Evolutionary conservation across 1,139 yeast genomes (phyloP).

Genomic region (Neolecta irregularis): DNA sequence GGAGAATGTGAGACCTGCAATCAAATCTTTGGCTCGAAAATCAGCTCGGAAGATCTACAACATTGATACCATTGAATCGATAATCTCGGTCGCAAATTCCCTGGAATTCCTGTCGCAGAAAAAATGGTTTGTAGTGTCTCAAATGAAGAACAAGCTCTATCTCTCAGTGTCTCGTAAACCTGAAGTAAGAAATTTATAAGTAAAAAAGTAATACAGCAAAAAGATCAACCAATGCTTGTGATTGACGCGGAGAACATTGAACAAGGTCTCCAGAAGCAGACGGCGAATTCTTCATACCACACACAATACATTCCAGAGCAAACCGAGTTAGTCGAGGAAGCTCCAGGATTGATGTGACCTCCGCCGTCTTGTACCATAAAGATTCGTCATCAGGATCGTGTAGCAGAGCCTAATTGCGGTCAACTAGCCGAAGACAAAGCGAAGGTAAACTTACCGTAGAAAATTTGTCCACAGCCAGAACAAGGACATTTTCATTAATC

Average conservation of each 20-base stretch:
- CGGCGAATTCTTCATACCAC: slow-evolving; percentile 3
- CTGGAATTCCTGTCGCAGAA: too few relatives aligned
- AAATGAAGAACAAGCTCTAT: too few relatives aligned
- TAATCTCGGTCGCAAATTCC: too few relatives aligned
- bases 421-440: neutral
- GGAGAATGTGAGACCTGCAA: too few relatives aligned
- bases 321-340: slow-evolving; percentile 11
- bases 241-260: neutral
- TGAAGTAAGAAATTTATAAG: too few relatives aligned
- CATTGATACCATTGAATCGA: too few relatives aligned
- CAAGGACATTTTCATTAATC: slow-evolving; percentile 13
- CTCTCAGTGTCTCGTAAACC: too few relatives aligned
- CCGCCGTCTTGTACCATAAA: slow-evolving; percentile 17
- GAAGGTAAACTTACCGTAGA: slow-evolving; percentile 15
- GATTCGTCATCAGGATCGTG: slow-evolving; percentile 23
- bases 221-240: neutral
- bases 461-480: slow-evolving; percentile 21
- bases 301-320: slow-evolving; percentile 12
- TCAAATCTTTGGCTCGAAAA: too few relatives aligned
- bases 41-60: too few relatives aligned
- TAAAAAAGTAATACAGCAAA: slow-evolving; percentile 17
- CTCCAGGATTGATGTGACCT: slow-evolving; percentile 11
- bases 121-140: too few relatives aligned
- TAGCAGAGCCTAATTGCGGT: slow-evolving; percentile 19
- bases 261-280: slow-evolving; percentile 3